A percentile compares a stretch with the other conserved stretches of the same genome.
These are phyloP conservation scores for Phytopythium chamaehyphon DNA, from an alignment of 352 stramenopile species.

Conservation along the genomic window DNA sequence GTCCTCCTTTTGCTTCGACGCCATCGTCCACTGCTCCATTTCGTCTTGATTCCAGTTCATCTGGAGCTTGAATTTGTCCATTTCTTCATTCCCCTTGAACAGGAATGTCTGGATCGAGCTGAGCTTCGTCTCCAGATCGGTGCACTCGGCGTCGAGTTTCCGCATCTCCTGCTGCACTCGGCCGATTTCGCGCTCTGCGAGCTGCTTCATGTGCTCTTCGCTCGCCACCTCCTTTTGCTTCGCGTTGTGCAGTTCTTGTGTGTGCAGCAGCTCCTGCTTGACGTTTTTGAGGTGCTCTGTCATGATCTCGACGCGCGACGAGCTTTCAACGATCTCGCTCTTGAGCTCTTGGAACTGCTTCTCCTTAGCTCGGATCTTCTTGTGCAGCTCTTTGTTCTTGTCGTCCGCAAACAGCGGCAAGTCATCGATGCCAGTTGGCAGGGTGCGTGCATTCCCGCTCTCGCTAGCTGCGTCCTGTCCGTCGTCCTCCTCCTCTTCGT, in stretches of 20 bases:
- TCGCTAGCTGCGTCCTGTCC: slow-evolving; percentile 21
- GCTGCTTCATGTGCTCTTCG: slow-evolving; percentile 92
- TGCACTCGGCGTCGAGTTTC: slow-evolving; percentile 63
- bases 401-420: slow-evolving; percentile 87
- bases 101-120: slow-evolving; percentile 89
- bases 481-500: slow-evolving; percentile 30
- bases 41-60: slow-evolving; percentile 99
- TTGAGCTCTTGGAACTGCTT: slow-evolving; percentile 57
- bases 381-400: slow-evolving; percentile 82
- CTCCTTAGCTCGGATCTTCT: slow-evolving; percentile 78
- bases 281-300: slow-evolving; percentile 96
- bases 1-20: slow-evolving; percentile 95
- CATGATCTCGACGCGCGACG: slow-evolving; percentile 93
- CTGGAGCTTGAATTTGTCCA: slow-evolving; percentile 95
- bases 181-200: slow-evolving; percentile 89
- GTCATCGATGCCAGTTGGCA: slow-evolving; percentile 82
- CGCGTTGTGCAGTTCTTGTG: slow-evolving; percentile 88
- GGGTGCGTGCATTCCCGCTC: slow-evolving; percentile 18
- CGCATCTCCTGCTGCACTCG: slow-evolving; percentile 75
- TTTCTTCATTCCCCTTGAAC: slow-evolving; percentile 91
- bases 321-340: slow-evolving; percentile 72
- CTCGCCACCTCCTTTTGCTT: slow-evolving; percentile 92
- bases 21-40: slow-evolving; percentile 95
- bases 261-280: slow-evolving; percentile 93
- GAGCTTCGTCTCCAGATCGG: slow-evolving; percentile 81